Base-by-base conservation (phyloP, 768 basidiomycete species). In the Coprinopsis sp. region DNA sequence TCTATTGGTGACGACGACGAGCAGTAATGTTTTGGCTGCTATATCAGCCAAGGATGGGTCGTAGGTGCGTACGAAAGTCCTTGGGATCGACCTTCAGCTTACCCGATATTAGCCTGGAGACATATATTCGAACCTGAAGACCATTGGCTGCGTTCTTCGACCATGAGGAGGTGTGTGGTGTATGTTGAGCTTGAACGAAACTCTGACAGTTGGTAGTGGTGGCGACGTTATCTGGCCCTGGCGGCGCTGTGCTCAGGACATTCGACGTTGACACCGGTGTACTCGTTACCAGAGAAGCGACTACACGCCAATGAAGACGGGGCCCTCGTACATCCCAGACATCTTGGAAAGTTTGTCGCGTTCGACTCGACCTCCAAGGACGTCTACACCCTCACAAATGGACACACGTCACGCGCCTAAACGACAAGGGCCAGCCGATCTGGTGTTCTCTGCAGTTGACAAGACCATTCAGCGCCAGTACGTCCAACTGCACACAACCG, bases 11-110 rank as follows among this genome's bases (percentile, higher is more conserved):
- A 76, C 81, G 2, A 81, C 81, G 1, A 90, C 89, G 0, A 63
- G 60, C 30, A 85, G 74, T 56, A 94, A 93, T 63, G 83, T 94
- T 0, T 65, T 95, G 21, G 90, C 84, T 1, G 87, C 79, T 1
- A 53, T 95, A 47, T 73, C 84, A 57, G 73, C 77, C 6, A 68
- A 71, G 7, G 76, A 84, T 54, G 91, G 92, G 1, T 73, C 72
- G 66, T 93, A 59, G 81, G 92, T 92, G 61, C 52, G 79, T 62
- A 14, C 16, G 7, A 11, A 6, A 14, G 29, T 14, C 22, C 30
- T 18, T 11, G 29, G 22, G 37, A 11, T 6, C 43, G 39, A 41
- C 47, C 37, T n/a, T 37, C 18, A 30, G 51, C 30, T 51, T 48
- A 47, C 30, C 41, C 44, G 23, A 11, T 21, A 38, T 41, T 53